Percentiles rank a stretch among this genome's conserved stretches.
phyloP scores from a whole-genome alignment of 1,284 basidiomycete species.

The Apiotrichum akiyoshidainum region DNA sequence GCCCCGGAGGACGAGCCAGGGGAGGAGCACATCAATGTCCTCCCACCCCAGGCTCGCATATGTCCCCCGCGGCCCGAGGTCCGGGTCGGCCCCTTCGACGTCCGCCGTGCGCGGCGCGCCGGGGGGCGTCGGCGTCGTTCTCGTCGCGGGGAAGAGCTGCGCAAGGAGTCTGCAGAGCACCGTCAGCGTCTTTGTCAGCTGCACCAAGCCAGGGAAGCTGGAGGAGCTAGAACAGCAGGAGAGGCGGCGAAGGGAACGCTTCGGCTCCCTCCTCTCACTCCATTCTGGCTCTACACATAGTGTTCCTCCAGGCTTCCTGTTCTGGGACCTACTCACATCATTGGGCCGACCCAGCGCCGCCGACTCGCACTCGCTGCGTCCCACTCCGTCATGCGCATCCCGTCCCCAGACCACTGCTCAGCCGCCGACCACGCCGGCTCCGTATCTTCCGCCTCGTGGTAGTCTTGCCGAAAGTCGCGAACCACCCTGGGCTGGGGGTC shows the following conservation, averaged over 20 bases:
- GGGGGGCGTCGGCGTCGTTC: slow-evolving; percentile 23
- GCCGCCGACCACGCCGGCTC: slow-evolving; percentile 25
- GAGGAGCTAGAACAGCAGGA: no score
- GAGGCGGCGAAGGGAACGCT: no score
- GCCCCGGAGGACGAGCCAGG: slow-evolving; percentile 41
- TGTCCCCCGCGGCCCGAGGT: slow-evolving; percentile 45
- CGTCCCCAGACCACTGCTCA: slow-evolving; percentile 17
- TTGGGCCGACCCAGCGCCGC: slow-evolving; percentile 46
- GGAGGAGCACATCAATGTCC: slow-evolving; percentile 39
- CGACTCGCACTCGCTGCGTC: slow-evolving; percentile 21
- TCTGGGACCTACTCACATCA: slow-evolving; percentile 46
- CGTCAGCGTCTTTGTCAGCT: slow-evolving; percentile 7
- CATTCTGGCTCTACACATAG: no score
- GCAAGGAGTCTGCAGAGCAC: slow-evolving; percentile 34
- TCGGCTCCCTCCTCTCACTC: no score
- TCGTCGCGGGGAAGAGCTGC: slow-evolving; percentile 35
- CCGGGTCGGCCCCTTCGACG: slow-evolving; percentile 33
- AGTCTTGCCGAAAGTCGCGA: slow-evolving; percentile 6
- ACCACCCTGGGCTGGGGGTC: neutral
- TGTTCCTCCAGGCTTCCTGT: no score
- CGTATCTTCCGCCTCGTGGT: slow-evolving; percentile 31
- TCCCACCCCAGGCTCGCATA: slow-evolving; percentile 47
- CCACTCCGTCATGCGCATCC: slow-evolving; percentile 36
- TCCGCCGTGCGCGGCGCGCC: slow-evolving; percentile 19
- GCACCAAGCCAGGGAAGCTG: no score